Base-by-base conservation (phyloP, 2,329 filamentous ascomycete genomes). In the Sphaerulina populicola region DNA sequence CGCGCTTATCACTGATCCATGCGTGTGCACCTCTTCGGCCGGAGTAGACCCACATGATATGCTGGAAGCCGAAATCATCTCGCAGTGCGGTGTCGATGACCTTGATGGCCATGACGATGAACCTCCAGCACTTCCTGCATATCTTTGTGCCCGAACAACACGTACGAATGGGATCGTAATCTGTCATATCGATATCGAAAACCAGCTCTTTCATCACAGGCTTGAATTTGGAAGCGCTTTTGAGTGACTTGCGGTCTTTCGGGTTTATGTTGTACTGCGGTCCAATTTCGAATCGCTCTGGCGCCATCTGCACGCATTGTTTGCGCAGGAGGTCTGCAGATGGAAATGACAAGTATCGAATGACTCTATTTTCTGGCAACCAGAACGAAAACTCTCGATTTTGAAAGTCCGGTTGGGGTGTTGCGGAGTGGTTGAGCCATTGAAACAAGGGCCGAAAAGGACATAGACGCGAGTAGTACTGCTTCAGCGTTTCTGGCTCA, bases 111-210 rank as follows among this genome's bases (percentile, higher is more conserved):
- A 98, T 97, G 21, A 88, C 95, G 62, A 95, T 94, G 69, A 97
- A 98, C 44, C 85, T 78, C 93, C 93, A 98, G 72, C 93, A 98
- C 67, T 90, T 93, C 59, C 76, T 77, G 68, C 93, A 98, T 58
- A 98, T 97, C 61, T 87, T 94, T 7, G 91, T 88, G 67, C 91
- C 90, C 63, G 84, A 82, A 68, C 93, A 98, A 72, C 93, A 98
- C 27, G 90, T 96, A 60, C 93, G 83, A 58, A 98, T 87, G 59
- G 94, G 88, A 67, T 98, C 93, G 71, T 98, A 98, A 72, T 97
- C 93, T 49, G 93, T 97, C 79, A 98, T 79, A 79, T 98, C 93
- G 63, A 98, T 97, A 84, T 98, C 93, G 69, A 98, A 97, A 62
- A 95, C 95, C 36, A 98, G 74, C 69, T 98, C 93, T 69, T 98